Base-by-base conservation (phyloP, 2,329 filamentous ascomycete species). In the Xylaria sp. region DNA sequence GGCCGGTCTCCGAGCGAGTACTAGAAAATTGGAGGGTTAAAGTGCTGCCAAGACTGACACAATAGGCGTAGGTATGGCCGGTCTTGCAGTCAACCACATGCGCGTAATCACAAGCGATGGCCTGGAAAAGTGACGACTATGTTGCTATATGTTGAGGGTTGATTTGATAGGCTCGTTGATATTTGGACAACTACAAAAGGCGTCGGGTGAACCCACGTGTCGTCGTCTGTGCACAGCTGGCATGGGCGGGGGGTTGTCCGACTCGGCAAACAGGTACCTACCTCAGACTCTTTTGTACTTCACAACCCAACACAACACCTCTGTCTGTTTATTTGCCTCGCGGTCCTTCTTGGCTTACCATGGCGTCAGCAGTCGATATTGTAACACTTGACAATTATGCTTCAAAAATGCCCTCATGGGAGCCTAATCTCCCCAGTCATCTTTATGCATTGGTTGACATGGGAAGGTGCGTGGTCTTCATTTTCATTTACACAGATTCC, bases 371-470 rank as follows among this genome's bases (percentile, higher is more conserved):
- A 43, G 78, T 81, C 41, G 80, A 85, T 74, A 78, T 85, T 71
- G 79, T 89, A 64, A 86, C 84, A 4, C 82, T 89, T 69, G 83
- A 85, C 20, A 87, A 87, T 73, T 82, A 86, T 67, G 75, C 80
- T 69, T 76, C 83, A 49, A 84, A 81, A 75, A 80, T 89, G 74
- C 82, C 84, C 43, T 75, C 75, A 78, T 89, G 86, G 86, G 76
- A 80, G 62, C 81, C 83, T 31, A 75, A 81, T 63, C 81, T 80
- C 52, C 73, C 81, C 62, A 86, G 78, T 74, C 86, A 88, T 69
- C 81, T 87, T 18, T 86, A 86, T 75, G 86, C 86, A 62, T 79
- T 89, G 62, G 86, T 89, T 64, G 87, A 89, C 72, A 88, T 89
- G 86, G 87, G 87, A 76, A 88, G 86, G 86, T 87, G 70, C 68